Evolutionary conservation across 805 yeast genomes (phyloP).

Genomic region (Saccharomycopsis javanensis): DNA sequence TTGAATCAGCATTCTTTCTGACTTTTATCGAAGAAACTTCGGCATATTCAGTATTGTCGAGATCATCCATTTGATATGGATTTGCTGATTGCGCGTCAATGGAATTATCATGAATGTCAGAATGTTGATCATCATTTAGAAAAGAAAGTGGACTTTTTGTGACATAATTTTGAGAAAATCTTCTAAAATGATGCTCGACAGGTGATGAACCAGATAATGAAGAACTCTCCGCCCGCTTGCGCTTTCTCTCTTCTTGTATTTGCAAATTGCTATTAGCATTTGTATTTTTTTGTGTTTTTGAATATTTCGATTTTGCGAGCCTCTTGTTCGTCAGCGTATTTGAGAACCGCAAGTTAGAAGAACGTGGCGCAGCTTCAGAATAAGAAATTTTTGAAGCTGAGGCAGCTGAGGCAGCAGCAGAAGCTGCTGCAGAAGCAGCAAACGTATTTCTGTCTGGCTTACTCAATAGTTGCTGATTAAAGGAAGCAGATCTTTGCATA

Average conservation of each 20-base stretch:
- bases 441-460: background rate
- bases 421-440: background rate
- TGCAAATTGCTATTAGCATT: background rate
- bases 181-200: background rate
- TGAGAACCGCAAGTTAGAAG: background rate
- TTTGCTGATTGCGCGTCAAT: background rate
- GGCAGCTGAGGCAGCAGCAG: background rate
- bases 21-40: background rate
- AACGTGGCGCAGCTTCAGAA: background rate
- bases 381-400: background rate
- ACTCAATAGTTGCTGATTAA: background rate
- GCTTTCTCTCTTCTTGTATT: background rate
- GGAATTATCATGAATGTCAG: background rate
- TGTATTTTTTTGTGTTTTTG: background rate
- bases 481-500: background rate
- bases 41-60: background rate
- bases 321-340: background rate
- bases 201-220: background rate
- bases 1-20: background rate
- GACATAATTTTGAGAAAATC: background rate
- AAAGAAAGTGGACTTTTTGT: background rate
- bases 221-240: background rate
- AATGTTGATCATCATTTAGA: background rate
- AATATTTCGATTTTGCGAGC: background rate
- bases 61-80: background rate